Evolutionary conservation across 2,329 filamentous ascomycete genomes (phyloP).

Genomic region (Sordariomycetes sp.): DNA sequence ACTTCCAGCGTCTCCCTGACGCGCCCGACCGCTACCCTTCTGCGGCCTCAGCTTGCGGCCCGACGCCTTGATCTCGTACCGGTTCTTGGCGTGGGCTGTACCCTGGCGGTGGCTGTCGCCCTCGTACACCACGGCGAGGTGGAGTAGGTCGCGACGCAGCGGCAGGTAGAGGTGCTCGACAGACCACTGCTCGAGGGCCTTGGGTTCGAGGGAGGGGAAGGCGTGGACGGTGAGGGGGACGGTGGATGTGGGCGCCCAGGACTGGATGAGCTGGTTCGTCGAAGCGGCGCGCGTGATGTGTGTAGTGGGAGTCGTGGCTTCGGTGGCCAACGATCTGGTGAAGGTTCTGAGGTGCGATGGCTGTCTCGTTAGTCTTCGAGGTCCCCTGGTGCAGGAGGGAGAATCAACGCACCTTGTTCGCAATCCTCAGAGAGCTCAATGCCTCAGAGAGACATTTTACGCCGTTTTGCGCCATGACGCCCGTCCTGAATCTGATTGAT

Average conservation of each 20-base stretch:
- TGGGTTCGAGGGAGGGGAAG: conserved; percentile 84
- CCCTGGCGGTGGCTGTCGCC: conserved; percentile 82
- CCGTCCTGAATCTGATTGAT: too few relatives aligned
- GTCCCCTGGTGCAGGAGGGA: neutral
- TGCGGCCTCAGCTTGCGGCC: conserved; percentile 74
- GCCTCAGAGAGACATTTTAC: conserved; percentile 43
- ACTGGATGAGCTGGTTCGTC: conserved; percentile 23
- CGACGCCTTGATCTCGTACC: conserved; percentile 76
- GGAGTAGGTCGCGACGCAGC: conserved; percentile 81
- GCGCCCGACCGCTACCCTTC: conserved; percentile 76
- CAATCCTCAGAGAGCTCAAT: conserved; percentile 38
- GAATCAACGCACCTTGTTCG: conserved; percentile 23
- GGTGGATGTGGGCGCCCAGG: conserved; percentile 42
- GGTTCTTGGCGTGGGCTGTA: conserved; percentile 73
- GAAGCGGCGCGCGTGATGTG: conserved; percentile 23
- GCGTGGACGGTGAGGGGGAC: conserved; percentile 80
- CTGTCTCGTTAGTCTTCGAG: conserved; percentile 11
- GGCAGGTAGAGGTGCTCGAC: conserved; percentile 79
- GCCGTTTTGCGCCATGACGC: conserved; percentile 40
- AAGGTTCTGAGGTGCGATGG: conserved; percentile 29
- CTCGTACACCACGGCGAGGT: conserved; percentile 87
- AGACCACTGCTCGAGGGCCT: conserved; percentile 67
- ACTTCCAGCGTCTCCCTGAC: conserved; percentile 71
- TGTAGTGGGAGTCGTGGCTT: conserved; percentile 21
- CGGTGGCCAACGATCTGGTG: conserved; percentile 48